phyloP scores from a whole-genome alignment of 2,329 filamentous ascomycete species.

The Nigrograna mackinnonii region DNA sequence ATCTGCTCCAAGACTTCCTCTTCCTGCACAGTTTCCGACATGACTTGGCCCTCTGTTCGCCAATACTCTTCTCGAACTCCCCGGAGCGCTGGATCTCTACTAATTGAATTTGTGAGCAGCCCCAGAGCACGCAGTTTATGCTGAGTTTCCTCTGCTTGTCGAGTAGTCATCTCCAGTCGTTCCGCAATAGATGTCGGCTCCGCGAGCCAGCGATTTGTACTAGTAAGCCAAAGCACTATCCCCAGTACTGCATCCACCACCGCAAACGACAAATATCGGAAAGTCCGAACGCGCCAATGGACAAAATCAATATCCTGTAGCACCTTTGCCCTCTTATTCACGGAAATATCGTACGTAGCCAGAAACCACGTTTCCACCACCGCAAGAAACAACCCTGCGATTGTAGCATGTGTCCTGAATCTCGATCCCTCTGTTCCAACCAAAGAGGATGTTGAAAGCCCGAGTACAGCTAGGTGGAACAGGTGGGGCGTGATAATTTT shows the following conservation, averaged over 20 bases:
- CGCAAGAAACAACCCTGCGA: slow-evolving; percentile 63
- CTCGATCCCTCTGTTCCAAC: slow-evolving; percentile 64
- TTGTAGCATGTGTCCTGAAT: slow-evolving; percentile 73
- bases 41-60: slow-evolving; percentile 73
- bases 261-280: slow-evolving; percentile 67
- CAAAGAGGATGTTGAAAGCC: slow-evolving; percentile 72
- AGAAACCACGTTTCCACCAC: slow-evolving; percentile 69
- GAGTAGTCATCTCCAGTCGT: slow-evolving; percentile 64
- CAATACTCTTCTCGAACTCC: slow-evolving; percentile 73
- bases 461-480: slow-evolving; percentile 72
- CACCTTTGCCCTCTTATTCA: slow-evolving; percentile 65
- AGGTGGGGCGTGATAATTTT: slow-evolving; percentile 77
- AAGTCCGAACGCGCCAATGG: slow-evolving; percentile 69
- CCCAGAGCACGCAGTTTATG: slow-evolving; percentile 73
- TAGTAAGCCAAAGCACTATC: slow-evolving; percentile 71
- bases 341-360: slow-evolving; percentile 65
- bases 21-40: slow-evolving; percentile 78
- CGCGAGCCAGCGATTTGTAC: slow-evolving; percentile 79
- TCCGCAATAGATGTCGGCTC: slow-evolving; percentile 64
- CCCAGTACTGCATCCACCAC: slow-evolving; percentile 67
- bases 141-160: slow-evolving; percentile 61
- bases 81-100: slow-evolving; percentile 73
- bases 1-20: slow-evolving; percentile 73
- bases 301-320: slow-evolving; percentile 68
- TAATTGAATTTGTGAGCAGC: slow-evolving; percentile 78